Percentiles rank a stretch among this genome's conserved stretches.
These are phyloP conservation scores for Amoebophrya sp. DNA, from an alignment of 169 alveolate species.

Conservation along the genomic window DNA sequence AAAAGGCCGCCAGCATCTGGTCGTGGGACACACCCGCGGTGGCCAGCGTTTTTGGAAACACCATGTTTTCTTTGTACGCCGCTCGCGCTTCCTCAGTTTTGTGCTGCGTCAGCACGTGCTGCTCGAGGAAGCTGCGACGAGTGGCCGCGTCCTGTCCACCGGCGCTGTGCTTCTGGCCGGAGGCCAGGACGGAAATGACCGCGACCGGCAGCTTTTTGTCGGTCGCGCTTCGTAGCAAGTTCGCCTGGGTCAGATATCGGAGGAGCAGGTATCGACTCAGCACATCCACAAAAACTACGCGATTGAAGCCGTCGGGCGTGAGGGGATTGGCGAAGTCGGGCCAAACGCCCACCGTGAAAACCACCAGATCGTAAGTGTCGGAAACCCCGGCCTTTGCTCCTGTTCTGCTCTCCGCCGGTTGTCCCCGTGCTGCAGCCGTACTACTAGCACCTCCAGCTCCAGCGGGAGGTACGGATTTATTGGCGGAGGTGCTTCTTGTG, in stretches of 20 bases:
- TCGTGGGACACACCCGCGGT: neutral
- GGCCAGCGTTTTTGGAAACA: neutral
- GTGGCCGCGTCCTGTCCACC: neutral
- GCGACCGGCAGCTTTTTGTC: neutral
- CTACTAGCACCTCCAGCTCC: too few relatives aligned
- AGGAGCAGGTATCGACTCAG: neutral
- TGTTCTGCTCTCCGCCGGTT: too few relatives aligned
- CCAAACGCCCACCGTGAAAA: neutral
- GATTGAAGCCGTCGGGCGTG: neutral
- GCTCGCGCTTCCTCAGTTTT: neutral
- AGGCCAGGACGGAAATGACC: neutral
- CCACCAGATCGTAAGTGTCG: neutral
- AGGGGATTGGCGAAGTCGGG: neutral
- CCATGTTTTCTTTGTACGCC: neutral
- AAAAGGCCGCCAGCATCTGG: neutral
- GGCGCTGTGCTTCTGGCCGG: neutral
- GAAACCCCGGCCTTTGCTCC: too few relatives aligned
- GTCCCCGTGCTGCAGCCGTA: too few relatives aligned
- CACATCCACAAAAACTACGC: neutral
- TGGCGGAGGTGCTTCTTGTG: too few relatives aligned
- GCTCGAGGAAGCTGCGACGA: neutral
- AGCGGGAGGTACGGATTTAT: too few relatives aligned
- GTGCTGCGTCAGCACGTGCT: neutral
- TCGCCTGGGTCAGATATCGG: neutral
- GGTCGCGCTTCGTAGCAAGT: neutral